Evolutionary conservation across 176 grass and related monocot species (phyloP), one percentile per base, ranked within the genome.

Genomic region (Avena atlantica): DNA sequence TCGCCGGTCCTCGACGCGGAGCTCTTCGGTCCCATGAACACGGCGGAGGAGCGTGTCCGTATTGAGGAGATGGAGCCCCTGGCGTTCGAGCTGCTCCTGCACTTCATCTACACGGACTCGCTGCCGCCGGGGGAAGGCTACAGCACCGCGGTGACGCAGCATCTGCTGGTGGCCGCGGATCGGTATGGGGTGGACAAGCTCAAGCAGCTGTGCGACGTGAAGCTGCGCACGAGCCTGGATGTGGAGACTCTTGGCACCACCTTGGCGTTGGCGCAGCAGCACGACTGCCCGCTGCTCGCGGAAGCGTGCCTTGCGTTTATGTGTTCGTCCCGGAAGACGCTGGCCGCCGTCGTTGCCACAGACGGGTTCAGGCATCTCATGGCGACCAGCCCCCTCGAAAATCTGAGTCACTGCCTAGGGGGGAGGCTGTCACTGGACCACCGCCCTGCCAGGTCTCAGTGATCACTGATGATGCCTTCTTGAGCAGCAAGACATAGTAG

Each of bases 101-200:
- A 31, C 73, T 89, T 88, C 59, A 21, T 88, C 68, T 88, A 88
- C 79, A 76, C 55, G 20, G 80, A 88, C 1, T n/a, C 79, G 13
- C 31, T 83, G 79, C 86, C 71, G 1, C 20, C 17, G 0, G 23
- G 8, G 5, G 57, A 76, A 1, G 57, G 20, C 0, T 27, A 11
- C 23, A 8, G 25, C 59, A n/a, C 23, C 1, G 82, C 70, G 57
- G 1, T 27, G 37, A 68, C 50, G 74, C 87, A 84, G 56, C 74
- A 65, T 12, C 12, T 89, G 74, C 75, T 89, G 1, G 73, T 72
- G 4, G 87, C 87, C 3, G 87, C 87, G 14, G 81, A 89, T 9
- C 23, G 87, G 61, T 89, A 89, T 45, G 74, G 74, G 42, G 0
- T 89, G 81, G 74, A 80, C 19, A 84, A 76, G 25, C 76, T 89